These are phyloP conservation scores for Penicillium sp. DNA, from an alignment of 2,329 filamentous ascomycete species.

Conservation along the genomic window DNA sequence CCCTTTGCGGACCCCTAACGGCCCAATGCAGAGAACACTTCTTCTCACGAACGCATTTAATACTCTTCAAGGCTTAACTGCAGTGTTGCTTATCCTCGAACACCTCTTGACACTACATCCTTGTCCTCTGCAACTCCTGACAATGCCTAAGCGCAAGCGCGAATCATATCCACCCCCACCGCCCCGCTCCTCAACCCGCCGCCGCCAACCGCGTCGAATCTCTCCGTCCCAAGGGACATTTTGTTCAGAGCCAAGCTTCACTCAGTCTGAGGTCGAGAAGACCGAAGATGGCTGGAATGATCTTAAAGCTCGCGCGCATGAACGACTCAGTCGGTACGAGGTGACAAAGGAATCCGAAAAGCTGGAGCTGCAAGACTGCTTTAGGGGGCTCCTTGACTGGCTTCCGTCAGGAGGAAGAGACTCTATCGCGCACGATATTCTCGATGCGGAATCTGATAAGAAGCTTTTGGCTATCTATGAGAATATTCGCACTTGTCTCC, in stretches of 20 bases:
- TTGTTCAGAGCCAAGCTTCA: neutral
- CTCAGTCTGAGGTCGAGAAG: constrained; percentile 1
- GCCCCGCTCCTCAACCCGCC: neutral
- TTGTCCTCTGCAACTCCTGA: neutral
- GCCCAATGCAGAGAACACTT: neutral
- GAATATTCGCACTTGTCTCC: neutral
- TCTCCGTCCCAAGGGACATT: neutral
- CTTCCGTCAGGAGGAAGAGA: neutral
- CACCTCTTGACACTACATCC: neutral
- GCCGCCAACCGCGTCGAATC: neutral
- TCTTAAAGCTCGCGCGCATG: neutral
- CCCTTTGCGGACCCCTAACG: neutral
- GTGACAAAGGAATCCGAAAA: neutral
- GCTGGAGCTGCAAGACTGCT: neutral
- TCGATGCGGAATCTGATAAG: neutral
- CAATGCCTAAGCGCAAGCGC: neutral
- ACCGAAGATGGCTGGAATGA: constrained; percentile 1
- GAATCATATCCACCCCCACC: neutral
- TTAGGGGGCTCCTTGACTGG: neutral
- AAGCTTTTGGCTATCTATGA: neutral
- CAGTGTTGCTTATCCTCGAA: neutral
- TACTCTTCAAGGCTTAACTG: neutral
- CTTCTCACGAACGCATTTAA: neutral
- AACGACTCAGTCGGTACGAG: neutral
- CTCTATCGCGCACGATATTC: neutral